Evolutionary conservation across 139 green algal genomes (phyloP).

Genomic region (Chlorella sp.): DNA sequence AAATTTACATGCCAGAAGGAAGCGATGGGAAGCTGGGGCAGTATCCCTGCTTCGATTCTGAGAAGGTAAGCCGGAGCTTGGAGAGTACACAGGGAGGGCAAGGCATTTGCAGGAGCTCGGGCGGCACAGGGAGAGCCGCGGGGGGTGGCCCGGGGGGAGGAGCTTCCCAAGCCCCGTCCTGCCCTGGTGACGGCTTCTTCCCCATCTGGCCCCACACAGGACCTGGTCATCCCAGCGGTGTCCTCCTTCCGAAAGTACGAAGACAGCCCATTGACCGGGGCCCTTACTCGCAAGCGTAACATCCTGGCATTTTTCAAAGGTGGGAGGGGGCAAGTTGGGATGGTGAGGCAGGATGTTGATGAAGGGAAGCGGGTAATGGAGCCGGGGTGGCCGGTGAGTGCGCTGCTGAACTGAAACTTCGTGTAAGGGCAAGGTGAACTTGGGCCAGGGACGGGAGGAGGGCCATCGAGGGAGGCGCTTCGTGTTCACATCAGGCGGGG

Average conservation of each 20-base stretch:
- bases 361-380: background rate
- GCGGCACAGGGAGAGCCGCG: no score
- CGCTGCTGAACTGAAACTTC: no score
- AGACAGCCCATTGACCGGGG: conserved; percentile 39
- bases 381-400: background rate
- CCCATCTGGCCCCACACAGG: no score
- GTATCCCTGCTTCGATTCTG: conserved; percentile 46
- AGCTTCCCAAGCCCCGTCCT: no score
- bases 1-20: conserved; percentile 32
- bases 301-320: conserved; percentile 58
- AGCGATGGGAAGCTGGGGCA: conserved; percentile 22
- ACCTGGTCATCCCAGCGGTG: conserved; percentile 58
- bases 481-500: no score
- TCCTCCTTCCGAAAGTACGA: conserved; percentile 41
- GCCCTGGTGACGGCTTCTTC: no score
- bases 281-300: background rate
- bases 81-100: no score
- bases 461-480: background rate
- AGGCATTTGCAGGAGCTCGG: background rate
- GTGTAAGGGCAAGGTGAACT: no score
- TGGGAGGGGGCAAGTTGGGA: background rate
- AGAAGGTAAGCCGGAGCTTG: conserved; percentile 6
- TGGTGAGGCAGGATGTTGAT: no score
- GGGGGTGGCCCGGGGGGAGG: no score
- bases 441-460: background rate